Evolutionary conservation across 768 basidiomycete species (phyloP).

Genomic region (Sarcomyxa edulis): DNA sequence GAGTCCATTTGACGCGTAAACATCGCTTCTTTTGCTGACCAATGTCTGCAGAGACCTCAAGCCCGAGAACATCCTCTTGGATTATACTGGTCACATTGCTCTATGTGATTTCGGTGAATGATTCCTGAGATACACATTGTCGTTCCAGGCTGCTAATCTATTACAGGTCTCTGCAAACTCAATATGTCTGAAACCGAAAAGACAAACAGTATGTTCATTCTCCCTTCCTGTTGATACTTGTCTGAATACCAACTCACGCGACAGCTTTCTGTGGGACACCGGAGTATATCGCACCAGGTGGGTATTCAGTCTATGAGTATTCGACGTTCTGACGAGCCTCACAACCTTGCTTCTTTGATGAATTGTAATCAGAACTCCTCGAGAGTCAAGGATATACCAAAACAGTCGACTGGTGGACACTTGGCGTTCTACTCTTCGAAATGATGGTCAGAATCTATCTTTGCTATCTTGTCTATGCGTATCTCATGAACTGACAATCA

Average conservation of each 20-base stretch:
- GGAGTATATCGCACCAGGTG: slow-evolving; percentile 98
- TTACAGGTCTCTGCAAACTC: slow-evolving; percentile 75
- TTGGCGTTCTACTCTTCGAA: slow-evolving; percentile 94
- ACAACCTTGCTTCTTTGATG: too few relatives aligned
- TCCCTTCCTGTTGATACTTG: slow-evolving; percentile 1
- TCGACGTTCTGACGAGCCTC: too few relatives aligned
- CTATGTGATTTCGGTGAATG: slow-evolving; percentile 87
- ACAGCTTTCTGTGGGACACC: slow-evolving; percentile 96
- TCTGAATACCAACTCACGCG: slow-evolving; percentile 8
- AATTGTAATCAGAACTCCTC: slow-evolving; percentile 88
- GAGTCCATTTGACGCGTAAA: slow-evolving; percentile 14
- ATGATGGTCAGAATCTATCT: slow-evolving; percentile 67
- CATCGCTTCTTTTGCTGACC: not conserved
- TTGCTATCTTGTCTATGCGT: slow-evolving; percentile 10
- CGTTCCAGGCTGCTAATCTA: slow-evolving; percentile 2
- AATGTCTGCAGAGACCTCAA: slow-evolving; percentile 71
- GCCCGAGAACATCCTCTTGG: slow-evolving; percentile 95
- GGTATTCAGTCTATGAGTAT: too few relatives aligned
- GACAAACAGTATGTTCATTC: slow-evolving; percentile 72
- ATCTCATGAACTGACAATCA: not conserved
- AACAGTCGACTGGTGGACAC: slow-evolving; percentile 99
- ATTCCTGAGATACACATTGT: too few relatives aligned
- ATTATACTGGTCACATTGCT: slow-evolving; percentile 97
- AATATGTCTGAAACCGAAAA: slow-evolving; percentile 99
- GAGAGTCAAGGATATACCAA: slow-evolving; percentile 97